Base-by-base conservation (phyloP, 768 basidiomycete species). In the Lactifluus rugatus region DNA sequence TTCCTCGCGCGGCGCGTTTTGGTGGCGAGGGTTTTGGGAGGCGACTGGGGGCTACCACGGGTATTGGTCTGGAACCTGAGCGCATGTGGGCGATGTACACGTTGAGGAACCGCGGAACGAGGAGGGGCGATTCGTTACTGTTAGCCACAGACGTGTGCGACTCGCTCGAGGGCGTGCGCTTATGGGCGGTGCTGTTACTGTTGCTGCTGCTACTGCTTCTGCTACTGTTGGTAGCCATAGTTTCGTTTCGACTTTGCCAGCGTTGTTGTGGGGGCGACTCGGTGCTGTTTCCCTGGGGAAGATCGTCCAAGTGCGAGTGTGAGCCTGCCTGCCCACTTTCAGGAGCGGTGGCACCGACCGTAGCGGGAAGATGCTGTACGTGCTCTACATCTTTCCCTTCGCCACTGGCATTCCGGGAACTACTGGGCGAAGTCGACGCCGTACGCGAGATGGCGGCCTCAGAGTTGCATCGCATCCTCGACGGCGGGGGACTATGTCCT, bases 41-140 rank as follows among this genome's bases (percentile, higher is more conserved):
- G 21, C 14, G 48, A 41, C 17, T 19, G 31, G 21, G 16, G 9
- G 42, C 14, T 8, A 17, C 14, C 17, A 26, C 16, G 11, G 45
- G 31, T 41, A 26, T 4, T 6, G 51, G 54, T 25, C 49, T 54
- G 9, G 50, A 52, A 28, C 61, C 58, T 1, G 61, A 55, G 14
- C 53, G 52, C 54, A 51, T 48, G 34, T 3, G 26, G 31, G 49
- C 17, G 37, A 54, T 45, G 17, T 39, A 34, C 16, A 11, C 34
- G 19, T 19, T 55, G 34, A 55, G 48, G 48, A 49, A 47, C 2
- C 41, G 28, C 17, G 57, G 7, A 3, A 19, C 42, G 48, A 48
- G 16, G 5, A 17, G 17, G 16, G 21, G 49, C 25, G 42, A 19
- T 16, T 44, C 46, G 21, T 11, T 17, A 13, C 9, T 19, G 8